Evolutionary conservation across 371 early-diverging fungal species (phyloP), one percentile per base, ranked within the genome.

Genomic region (Mortierella sp.): DNA sequence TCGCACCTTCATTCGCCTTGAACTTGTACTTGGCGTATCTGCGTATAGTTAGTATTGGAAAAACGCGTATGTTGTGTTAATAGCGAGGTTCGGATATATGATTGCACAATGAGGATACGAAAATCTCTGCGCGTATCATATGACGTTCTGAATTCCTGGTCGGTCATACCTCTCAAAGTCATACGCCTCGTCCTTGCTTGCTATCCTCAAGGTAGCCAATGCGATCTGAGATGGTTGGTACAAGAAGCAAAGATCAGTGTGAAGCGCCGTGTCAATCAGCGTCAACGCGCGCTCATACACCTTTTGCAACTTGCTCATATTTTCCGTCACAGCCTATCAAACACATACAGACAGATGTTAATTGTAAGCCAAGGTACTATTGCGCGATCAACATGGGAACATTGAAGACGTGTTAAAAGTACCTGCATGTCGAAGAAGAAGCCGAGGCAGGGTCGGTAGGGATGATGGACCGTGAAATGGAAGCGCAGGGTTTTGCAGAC

Each of bases 151-250:
- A 5, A 1, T 35, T 32, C 7, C 32, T 0, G 51, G 4, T 4
- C 29, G 16, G 27, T 21, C 65, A 71, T 87, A 90, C 89, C 77
- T 83, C 55, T 88, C 84, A 58, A 91, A 75, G 54, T 91, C 92
- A 41, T 88, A 82, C 35, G 90, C 91, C 72, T 93, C 90, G 48
- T 90, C 90, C 71, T 87, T 88, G 27, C 95, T 91, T 8, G 97
- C 96, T 46, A 94, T 84, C 76, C 91, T 83, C 80, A 95, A 90
- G 41, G 95, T 95, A 10, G 95, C 96, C 71, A 97, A 72, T 4
- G 97, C 97, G 32, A 98, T 93, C 88, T 97, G 98, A 1, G 96
- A 91, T 12, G 98, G 96, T 82, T 93, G 94, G 83, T 96, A 96
- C 32, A 95, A 88, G 78, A 98, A 93, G 10, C 91, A 89, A 18